Evolutionary conservation across 441 rosid species (phyloP), one percentile per base, ranked within the genome.

Genomic region (Pelargonium citronellum): DNA sequence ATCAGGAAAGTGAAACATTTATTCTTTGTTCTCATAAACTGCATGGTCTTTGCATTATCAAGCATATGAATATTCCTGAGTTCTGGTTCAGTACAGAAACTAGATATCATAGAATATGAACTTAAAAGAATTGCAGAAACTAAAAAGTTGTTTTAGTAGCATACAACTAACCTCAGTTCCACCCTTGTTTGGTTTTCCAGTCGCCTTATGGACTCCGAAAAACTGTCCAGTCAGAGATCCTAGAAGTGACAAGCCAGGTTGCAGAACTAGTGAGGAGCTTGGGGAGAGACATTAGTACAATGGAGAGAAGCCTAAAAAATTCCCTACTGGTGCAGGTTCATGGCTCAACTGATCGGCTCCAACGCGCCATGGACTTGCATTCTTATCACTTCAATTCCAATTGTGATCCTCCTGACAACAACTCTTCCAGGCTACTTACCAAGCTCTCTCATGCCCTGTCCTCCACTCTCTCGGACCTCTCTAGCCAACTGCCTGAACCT

Each of bases 191-290:
- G 55, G 71, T 69, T 41, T 70, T 72, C 11, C 60, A 89, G 94
- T 89, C 89, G 44, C 89, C 89, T 4, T 70, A 79, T 77, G 73
- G 79, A 55, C 87, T 87, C 15, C 80, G 94, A 11, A 39, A 74
- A 51, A 72, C 85, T 60, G 85, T 88, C 78, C 75, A 75, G 55
- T 20, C 81, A 2, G 89, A 85, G 76, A 88, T 88, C 66, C 74
- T 46, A 17, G 87, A 81, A 1, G 86, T 82, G 43, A 57, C 87
- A 30, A 83, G 62, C 64, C 86, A 84, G 55, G 87, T 91, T 1
- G 87, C 91, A 9, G 84, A 84, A 73, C 80, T 89, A 9, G 74
- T 85, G 43, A 81, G 91, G 65, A 71, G 79, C 75, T 70, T 87
- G 49, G 84, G 87, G 41, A 83, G 75, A 70, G 91, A 87, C 79